Conservation (phyloP, 1,284 basidiomycete genomes). For the Microbotryum violaceum region DNA sequence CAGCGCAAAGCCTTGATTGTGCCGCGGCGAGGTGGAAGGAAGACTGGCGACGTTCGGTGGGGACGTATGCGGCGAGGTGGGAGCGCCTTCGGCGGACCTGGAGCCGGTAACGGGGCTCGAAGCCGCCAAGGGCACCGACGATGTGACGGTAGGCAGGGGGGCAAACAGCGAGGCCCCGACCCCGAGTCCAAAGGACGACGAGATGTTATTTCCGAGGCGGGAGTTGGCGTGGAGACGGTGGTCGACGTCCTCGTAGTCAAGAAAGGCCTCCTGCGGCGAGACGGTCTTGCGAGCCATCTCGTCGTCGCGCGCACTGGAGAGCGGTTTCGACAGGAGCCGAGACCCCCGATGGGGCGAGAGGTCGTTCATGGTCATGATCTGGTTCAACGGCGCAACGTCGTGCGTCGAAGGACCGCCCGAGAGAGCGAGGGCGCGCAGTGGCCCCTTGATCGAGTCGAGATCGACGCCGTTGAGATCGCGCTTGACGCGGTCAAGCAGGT, state of each 20-base stretch:
- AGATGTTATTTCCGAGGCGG: not conserved
- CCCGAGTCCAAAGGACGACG: slow-evolving; percentile 2
- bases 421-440: slow-evolving; percentile 22
- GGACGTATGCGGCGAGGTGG: not conserved
- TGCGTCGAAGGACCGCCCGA: not conserved
- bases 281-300: slow-evolving; percentile 19
- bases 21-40: slow-evolving; percentile 4
- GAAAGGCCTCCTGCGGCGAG: slow-evolving; percentile 31
- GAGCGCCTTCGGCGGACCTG: too few species aligned
- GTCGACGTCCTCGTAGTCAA: slow-evolving; percentile 29
- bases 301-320: not conserved
- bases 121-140: not conserved
- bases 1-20: not conserved
- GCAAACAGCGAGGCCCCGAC: slow-evolving; percentile 15
- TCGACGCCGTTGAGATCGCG: slow-evolving; percentile 27
- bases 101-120: too few species aligned
- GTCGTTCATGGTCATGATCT: slow-evolving; percentile 2
- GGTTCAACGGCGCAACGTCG: not conserved
- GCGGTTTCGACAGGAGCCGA: not conserved
- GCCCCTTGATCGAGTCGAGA: slow-evolving; percentile 23
- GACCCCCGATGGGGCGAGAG: not conserved
- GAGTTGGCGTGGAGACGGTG: slow-evolving; percentile 16
- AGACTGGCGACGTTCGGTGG: not conserved
- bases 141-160: slow-evolving; percentile 3
- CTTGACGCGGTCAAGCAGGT: slow-evolving; percentile 25